Conservation (phyloP, 2,329 filamentous ascomycete species). For the Cladorrhinum sp. region DNA sequence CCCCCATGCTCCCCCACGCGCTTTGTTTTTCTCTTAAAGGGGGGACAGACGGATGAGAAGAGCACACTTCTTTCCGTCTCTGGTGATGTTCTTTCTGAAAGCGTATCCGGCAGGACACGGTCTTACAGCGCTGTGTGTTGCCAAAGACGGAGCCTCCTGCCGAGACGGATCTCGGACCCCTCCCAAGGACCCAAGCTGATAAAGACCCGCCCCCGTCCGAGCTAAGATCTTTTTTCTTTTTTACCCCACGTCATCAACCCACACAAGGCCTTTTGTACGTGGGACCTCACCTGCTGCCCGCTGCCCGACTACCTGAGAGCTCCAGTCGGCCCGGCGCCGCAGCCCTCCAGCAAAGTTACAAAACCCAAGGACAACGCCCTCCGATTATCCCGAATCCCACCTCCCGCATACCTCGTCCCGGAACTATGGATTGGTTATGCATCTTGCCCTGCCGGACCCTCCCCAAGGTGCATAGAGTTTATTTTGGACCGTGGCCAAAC, state of each 20-base stretch:
- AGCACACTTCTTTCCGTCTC: background rate
- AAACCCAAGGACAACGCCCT: background rate
- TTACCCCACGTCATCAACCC: background rate
- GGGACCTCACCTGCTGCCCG: background rate
- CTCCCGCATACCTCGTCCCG: background rate
- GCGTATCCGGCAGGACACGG: conserved; percentile 14
- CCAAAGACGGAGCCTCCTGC: conserved; percentile 13
- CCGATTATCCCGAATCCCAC: background rate
- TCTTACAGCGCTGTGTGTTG: conserved; percentile 1
- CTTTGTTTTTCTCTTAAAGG: conserved; percentile 15
- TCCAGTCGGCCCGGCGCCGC: background rate
- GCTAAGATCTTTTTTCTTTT: conserved; percentile 3
- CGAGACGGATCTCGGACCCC: conserved; percentile 10
- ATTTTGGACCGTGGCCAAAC: background rate
- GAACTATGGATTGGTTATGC: background rate
- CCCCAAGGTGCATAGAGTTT: background rate
- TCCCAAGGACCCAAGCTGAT: background rate
- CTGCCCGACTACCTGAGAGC: background rate
- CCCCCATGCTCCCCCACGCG: conserved; percentile 4
- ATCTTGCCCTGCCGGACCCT: background rate
- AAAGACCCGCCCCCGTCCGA: background rate
- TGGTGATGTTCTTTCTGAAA: conserved; percentile 9
- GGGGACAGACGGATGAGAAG: conserved; percentile 1
- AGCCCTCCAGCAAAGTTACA: background rate
- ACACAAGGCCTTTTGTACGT: background rate